Evolutionary conservation across 2,329 filamentous ascomycete genomes (phyloP).

Genomic region (Incumbomyces delicatus): DNA sequence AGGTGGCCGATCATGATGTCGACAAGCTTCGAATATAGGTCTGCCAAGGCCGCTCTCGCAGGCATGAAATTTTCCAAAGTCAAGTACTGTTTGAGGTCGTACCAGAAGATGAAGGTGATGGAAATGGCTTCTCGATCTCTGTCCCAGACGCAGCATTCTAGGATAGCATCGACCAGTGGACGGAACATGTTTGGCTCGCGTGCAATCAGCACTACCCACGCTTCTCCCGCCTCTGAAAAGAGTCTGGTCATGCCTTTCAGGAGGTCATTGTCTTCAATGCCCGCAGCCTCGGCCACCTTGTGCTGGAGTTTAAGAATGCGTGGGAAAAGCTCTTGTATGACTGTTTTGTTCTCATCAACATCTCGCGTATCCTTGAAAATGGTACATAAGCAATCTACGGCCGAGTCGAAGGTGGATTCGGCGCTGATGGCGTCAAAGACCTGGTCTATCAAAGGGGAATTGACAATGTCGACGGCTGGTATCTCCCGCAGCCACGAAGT

Average conservation of each 20-base stretch:
- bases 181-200: constrained; percentile 73
- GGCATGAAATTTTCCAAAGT: constrained; percentile 82
- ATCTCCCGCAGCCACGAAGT: constrained; percentile 96
- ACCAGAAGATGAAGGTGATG: constrained; percentile 96
- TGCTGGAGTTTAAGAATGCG: constrained; percentile 66
- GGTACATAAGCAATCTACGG: constrained; percentile 83
- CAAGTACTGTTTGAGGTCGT: constrained; percentile 93
- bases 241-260: constrained; percentile 84
- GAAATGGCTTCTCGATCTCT: constrained; percentile 84
- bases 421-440: constrained; percentile 68
- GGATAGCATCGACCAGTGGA: constrained; percentile 73
- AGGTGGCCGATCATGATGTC: constrained; percentile 88
- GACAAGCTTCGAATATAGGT: constrained; percentile 79
- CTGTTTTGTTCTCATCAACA: constrained; percentile 76
- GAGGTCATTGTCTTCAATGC: constrained; percentile 72
- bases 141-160: constrained; percentile 85
- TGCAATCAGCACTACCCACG: constrained; percentile 88
- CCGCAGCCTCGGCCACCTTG: constrained; percentile 63
- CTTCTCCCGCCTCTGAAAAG: constrained; percentile 84
- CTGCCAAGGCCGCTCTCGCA: constrained; percentile 64
- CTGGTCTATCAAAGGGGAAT: constrained; percentile 72
- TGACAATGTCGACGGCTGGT: constrained; percentile 69
- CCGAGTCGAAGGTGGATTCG: constrained; percentile 72
- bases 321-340: constrained; percentile 75
- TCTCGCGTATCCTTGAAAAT: constrained; percentile 88